Evolutionary conservation across 768 basidiomycete species (phyloP).

Genomic region (Cystobasidium onofrii): DNA sequence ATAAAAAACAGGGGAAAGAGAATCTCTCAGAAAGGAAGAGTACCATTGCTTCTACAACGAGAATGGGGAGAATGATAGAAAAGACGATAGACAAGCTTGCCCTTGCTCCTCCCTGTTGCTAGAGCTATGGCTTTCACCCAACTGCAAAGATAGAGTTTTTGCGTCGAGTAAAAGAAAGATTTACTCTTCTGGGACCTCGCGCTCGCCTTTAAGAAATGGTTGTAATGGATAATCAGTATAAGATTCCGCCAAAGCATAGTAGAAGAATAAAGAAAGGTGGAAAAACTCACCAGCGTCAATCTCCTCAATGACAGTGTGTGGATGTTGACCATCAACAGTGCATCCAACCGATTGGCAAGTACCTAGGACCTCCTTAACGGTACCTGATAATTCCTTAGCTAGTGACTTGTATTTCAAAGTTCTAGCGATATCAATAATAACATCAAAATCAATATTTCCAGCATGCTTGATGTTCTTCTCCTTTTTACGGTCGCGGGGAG

Average conservation of each 20-base stretch:
- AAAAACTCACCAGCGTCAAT: conserved; percentile 49
- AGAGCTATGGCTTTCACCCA: too few species aligned
- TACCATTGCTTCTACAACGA: too few species aligned
- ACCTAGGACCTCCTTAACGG: conserved; percentile 94
- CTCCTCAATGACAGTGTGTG: conserved; percentile 54
- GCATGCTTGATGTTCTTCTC: conserved; percentile 99
- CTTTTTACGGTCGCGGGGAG: conserved; percentile 98
- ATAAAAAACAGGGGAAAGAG: background rate
- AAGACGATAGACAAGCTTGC: too few species aligned
- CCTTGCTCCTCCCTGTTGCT: too few species aligned
- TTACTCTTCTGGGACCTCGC: conserved; percentile 33
- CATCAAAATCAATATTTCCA: conserved; percentile 73
- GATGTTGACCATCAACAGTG: conserved; percentile 84
- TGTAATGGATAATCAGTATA: too few species aligned
- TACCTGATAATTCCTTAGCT: conserved; percentile 79
- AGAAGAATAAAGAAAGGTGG: too few species aligned
- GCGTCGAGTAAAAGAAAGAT: background rate
- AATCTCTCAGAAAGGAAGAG: too few species aligned
- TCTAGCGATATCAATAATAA: conserved; percentile 90
- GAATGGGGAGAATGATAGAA: too few species aligned
- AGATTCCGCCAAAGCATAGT: conserved; percentile 36
- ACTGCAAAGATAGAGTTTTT: background rate
- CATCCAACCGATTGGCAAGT: conserved; percentile 95
- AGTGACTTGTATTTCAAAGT: conserved; percentile 91
- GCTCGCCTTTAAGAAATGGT: conserved; percentile 17